Evolutionary conservation across 2,329 filamentous ascomycete genomes (phyloP).

Genomic region (Cladosporium halotolerans): DNA sequence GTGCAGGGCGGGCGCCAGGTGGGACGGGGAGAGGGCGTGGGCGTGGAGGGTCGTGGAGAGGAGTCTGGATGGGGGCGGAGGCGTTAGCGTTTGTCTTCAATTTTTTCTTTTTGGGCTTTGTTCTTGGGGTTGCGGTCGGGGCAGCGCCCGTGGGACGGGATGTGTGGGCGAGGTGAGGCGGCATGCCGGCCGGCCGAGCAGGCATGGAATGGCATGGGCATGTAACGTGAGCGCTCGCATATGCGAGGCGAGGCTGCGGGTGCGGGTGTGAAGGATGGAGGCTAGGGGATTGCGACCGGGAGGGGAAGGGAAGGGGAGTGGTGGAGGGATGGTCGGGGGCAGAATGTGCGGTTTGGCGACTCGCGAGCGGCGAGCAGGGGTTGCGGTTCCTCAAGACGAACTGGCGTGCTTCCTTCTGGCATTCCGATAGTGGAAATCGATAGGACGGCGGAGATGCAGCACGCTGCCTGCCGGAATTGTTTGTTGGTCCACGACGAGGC

Average conservation of each 20-base stretch:
- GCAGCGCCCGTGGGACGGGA: too few species aligned
- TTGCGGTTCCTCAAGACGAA: too few species aligned
- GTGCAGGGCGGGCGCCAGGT: conserved; percentile 49
- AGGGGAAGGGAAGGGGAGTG: not conserved
- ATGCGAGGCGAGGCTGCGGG: not conserved
- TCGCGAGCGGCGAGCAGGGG: too few species aligned
- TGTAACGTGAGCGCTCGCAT: conserved; percentile 11
- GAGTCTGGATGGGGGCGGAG: not conserved
- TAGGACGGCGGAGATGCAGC: too few species aligned
- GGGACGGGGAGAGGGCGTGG: conserved; percentile 25
- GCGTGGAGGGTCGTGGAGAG: conserved; percentile 10
- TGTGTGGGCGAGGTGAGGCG: too few species aligned
- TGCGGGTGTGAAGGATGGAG: not conserved
- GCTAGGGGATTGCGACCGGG: not conserved
- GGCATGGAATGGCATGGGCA: not conserved
- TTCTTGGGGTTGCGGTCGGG: too few species aligned
- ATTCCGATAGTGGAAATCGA: too few species aligned
- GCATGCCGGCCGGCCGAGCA: too few species aligned
- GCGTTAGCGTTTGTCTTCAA: not conserved
- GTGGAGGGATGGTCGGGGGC: not conserved
- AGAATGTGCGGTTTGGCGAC: not conserved
- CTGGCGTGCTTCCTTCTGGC: too few species aligned
- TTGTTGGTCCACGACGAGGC: too few species aligned
- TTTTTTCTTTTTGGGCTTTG: not conserved
- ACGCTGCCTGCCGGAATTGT: too few species aligned